Base-by-base conservation (phyloP, 2,329 filamentous ascomycete genomes). In the Chrysoporthe austroafricana region DNA sequence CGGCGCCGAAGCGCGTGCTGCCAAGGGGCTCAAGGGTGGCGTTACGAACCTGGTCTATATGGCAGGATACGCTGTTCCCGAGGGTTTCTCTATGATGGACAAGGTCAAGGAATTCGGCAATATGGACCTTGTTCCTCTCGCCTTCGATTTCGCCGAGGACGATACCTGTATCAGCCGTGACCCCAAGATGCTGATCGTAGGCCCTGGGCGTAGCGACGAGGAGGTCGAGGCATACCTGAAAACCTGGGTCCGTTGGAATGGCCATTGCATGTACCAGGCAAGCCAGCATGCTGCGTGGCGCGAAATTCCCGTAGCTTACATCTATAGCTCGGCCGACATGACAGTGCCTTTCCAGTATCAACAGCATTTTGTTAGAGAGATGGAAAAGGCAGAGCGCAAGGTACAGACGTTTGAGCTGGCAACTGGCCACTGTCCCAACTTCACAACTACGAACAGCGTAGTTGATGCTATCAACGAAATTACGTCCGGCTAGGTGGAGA, bases 21-120 rank as follows among this genome's bases (percentile, higher is more conserved):
- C 62, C n/a, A n/a, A 67, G 18, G 70, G 70, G 1, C 69, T 70
- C 2, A 1, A 2, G 14, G 74, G 74, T 7, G 74, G 75, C 14
- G 66, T 76, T 26, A 61, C 71, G 3, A 66, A 73, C 9, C 62
- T 77, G 1, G 68, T 76, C 26, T 62, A 62, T n/a, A 48, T 62
- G 62, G 8, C 66, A 4, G 70, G 58, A 0, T 73, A 66, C 44
- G 44, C 67, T 26, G 18, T 62, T 21, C 46, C 54, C n/a, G 59
- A 61, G 7, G 56, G 61, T 14, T 56, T 63, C 44, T 54, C 54
- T 36, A 56, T 63, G 56, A 46, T 63, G 4, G 54, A 67, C 39
- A 63, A 60, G 18, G 61, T 67, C n/a, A 46, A 26, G 2, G 56
- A 63, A 32, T 63, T 64, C 16, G 56, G 56, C 1, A 44, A 67